Evolutionary conservation across 306 rosid species (phyloP), one percentile per base, ranked within the genome.

Genomic region (barrel medic (Medicago truncatula)): DNA sequence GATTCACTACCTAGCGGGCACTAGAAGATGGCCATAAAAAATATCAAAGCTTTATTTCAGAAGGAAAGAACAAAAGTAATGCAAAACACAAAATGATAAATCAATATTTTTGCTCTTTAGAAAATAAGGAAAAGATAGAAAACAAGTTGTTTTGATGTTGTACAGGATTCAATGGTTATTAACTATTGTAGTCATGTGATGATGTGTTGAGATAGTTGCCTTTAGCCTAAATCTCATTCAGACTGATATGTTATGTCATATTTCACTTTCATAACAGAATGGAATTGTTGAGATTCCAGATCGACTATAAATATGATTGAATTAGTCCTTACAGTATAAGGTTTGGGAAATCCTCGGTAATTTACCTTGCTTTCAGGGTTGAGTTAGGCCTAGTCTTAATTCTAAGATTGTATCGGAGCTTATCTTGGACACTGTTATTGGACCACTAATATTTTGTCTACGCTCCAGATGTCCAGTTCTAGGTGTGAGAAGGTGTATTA

Each of bases 81-180:
- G 69, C 25, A 25, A 66, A 66, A 31, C 21, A 40, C 36, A 54
- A 62, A 15, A 3, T 47, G 66, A 41, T 54, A 34, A 61, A 7
- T 36, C 9, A 28, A 53, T 17, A 9, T 38, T 61, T 73, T 44
- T 70, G 43, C 46, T 79, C 17, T 66, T 2, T 17, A 16, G 43
- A 23, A 38, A 59, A 46, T 57, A 60, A 28, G 31, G 66, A 13
- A 13, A 21, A 71, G 47, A 46, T 28, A 46, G 38, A 28, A 43
- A 57, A 6, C 1, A 18, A 23, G 49, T 64, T 66, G 36, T 74
- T 77, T 57, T 61, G 36, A 52, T 20, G 39, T 21, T 49, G 28
- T 50, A 38, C 56, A 65, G 49, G 53, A 60, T 73, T 46, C 79
- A 36, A 38, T 58, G 28, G 31, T 23, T 67, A 31, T 18, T 69